Conservation (phyloP, 352 stramenopile species). For the Globisporangium ultimum region DNA sequence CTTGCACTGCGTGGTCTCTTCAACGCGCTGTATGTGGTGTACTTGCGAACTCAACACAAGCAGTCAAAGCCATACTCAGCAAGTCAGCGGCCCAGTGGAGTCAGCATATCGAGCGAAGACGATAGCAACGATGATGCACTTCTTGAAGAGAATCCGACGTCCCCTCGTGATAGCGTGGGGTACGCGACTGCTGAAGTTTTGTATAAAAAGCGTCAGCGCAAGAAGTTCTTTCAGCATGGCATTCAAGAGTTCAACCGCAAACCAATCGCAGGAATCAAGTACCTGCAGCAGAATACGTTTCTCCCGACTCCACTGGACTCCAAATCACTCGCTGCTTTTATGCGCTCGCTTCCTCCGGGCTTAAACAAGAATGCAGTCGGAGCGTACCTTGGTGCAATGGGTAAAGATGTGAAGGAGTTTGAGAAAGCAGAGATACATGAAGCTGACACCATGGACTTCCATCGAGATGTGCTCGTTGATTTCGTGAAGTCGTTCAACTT, state of each 20-base stretch:
- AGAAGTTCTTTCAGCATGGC: slow-evolving; percentile 82
- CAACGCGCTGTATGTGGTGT: slow-evolving; percentile 74
- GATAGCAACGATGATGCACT: slow-evolving; percentile 27
- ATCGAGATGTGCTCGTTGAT: slow-evolving; percentile 60
- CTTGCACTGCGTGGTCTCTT: slow-evolving; percentile 66
- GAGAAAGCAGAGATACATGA: slow-evolving; percentile 73
- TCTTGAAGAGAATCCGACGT: slow-evolving; percentile 23
- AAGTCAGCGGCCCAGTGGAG: slow-evolving; percentile 13
- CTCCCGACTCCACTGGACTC: slow-evolving; percentile 75
- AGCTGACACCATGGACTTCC: slow-evolving; percentile 83
- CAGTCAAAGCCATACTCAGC: slow-evolving; percentile 21
- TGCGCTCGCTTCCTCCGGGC: slow-evolving; percentile 77
- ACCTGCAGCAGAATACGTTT: slow-evolving; percentile 75
- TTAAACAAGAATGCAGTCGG: slow-evolving; percentile 83
- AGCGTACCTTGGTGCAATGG: slow-evolving; percentile 82
- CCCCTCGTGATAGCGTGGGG: slow-evolving; percentile 2
- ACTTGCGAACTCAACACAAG: slow-evolving; percentile 42
- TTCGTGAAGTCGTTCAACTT: slow-evolving; percentile 87
- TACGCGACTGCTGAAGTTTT: slow-evolving; percentile 50
- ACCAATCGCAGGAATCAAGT: slow-evolving; percentile 87
- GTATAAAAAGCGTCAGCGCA: slow-evolving; percentile 64
- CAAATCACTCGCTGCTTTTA: slow-evolving; percentile 78
- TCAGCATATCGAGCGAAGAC: slow-evolving; percentile 21
- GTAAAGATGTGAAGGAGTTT: slow-evolving; percentile 74
- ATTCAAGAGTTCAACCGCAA: slow-evolving; percentile 95